A percentile compares a stretch with the other conserved stretches of the same genome.
Conservation (phyloP, 495 filamentous ascomycete species). For the Xylona heveae region DNA sequence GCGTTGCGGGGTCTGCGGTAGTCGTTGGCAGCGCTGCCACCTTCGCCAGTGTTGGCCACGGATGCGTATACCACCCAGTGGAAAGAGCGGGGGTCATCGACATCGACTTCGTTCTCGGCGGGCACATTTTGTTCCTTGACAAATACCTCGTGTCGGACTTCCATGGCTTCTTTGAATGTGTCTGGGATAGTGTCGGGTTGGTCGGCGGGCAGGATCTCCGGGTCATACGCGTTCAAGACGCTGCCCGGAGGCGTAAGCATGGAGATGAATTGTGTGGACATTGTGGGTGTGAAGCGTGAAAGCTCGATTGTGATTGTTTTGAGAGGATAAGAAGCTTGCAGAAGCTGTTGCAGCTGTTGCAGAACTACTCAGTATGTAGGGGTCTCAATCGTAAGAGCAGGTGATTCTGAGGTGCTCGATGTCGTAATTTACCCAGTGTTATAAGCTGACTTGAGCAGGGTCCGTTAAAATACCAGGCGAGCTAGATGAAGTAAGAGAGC, state of each 20-base stretch:
- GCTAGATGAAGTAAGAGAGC: no score
- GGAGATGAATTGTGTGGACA: constrained; percentile 3
- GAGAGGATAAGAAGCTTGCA: no score
- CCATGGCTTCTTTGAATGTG: constrained; percentile 56
- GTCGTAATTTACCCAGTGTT: no score
- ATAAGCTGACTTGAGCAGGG: no score
- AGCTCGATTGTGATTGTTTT: no score
- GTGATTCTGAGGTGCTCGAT: no score
- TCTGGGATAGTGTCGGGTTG: constrained; percentile 28
- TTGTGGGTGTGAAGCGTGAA: no score
- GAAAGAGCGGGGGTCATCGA: constrained; percentile 52
- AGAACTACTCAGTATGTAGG: no score
- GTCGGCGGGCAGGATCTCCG: constrained; percentile 7
- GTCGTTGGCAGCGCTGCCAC: constrained; percentile 7
- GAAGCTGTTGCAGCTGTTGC: no score
- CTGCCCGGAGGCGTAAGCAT: constrained; percentile 2
- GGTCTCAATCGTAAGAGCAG: no score
- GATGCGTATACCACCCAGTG: constrained; percentile 64
- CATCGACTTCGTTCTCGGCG: constrained; percentile 50
- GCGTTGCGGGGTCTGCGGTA: constrained; percentile 17
- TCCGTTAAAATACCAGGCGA: no score
- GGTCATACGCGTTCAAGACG: constrained; percentile 2
- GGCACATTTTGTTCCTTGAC: constrained; percentile 52
- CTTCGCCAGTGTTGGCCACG: constrained; percentile 12
- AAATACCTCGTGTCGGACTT: constrained; percentile 57